phyloP scores from a whole-genome alignment of 2,329 filamentous ascomycete genomes.

The Colletotrichum tofieldiae region DNA sequence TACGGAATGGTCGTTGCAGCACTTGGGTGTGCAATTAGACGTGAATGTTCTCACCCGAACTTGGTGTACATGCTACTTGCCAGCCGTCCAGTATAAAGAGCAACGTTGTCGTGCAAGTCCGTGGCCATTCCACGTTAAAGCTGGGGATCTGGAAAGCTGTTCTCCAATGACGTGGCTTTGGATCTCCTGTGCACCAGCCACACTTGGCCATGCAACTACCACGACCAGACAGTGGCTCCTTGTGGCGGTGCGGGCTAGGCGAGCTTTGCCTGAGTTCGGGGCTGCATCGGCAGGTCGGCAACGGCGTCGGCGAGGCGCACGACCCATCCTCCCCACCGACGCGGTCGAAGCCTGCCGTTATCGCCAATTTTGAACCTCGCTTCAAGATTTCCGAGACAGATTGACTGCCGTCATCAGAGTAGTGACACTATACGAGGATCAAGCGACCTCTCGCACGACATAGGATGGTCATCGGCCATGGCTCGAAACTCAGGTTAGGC shows the following conservation, averaged over 20 bases:
- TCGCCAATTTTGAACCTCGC: neutral
- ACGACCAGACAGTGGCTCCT: neutral
- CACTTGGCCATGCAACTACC: neutral
- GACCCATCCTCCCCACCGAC: slow-evolving; percentile 11
- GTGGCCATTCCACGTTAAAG: slow-evolving; percentile 15
- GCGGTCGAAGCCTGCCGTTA: neutral
- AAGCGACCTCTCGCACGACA: neutral
- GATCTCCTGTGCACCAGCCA: slow-evolving; percentile 18
- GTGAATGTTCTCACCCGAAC: neutral
- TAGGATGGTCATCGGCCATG: neutral
- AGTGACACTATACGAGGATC: neutral
- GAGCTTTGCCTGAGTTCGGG: slow-evolving; percentile 3
- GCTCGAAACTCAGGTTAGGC: neutral
- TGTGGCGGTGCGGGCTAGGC: neutral
- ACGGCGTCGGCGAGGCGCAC: slow-evolving; percentile 19
- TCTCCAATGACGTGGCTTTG: slow-evolving; percentile 43
- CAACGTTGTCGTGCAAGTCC: neutral
- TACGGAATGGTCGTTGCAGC: neutral
- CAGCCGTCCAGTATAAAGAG: neutral
- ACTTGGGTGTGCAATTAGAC: neutral
- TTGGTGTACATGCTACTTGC: slow-evolving; percentile 10
- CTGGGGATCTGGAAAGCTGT: slow-evolving; percentile 31
- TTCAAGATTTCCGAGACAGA: neutral
- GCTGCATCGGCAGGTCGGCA: slow-evolving; percentile 27
- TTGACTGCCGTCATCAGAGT: no score